Base-by-base conservation (phyloP, 768 basidiomycete genomes). In the Neoboletus brunneissimus region DNA sequence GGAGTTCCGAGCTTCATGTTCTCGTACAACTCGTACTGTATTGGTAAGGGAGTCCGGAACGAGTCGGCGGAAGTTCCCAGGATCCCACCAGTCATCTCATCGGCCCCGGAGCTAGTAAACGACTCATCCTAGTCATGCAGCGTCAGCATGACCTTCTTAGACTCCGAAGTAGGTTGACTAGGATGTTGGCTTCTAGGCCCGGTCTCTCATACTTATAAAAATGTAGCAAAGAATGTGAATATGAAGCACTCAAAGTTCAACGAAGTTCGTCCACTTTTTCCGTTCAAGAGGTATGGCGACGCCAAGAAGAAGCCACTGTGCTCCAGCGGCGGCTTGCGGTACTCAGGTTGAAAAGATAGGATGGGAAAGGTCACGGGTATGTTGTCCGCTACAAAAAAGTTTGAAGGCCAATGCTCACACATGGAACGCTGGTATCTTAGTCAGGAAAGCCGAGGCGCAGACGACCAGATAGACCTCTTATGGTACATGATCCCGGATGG, bases 401-500 rank as follows among this genome's bases (percentile, higher is more conserved):
- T 35, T 16, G 20, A 15, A 4, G 20, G n/a, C 18, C 25, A 16
- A 23, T 5, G 0, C 54, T 66, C 8, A 63, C 8, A 63, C 41
- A 8, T 29, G 23, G 12, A 40, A 25, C 15, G 0, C 35, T 12
- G n/a, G n/a, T 37, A 40, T 25, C 5, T 40, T 40, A 67, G 64
- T 4, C 12, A 20, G 61, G 61, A 42, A 58, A 46, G 48, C 67
- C 61, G 31, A 59, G 42, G n/a, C 59, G 51, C 11, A 46, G 31
- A n/a, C 54, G 59, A 43, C 32, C 13, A 11, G 40, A 61, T 12
- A 59, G 52, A 38, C 67, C 61, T 15, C 20, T 46, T 2, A 53
- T 66, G 48, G 43, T 25, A 20, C 27, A 61, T 4, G 67, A 67
- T 35, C 41, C 44, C 15, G 64, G 59, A 32, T 67, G 66, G 64